A percentile compares a stretch with the other conserved stretches of the same genome.
Evolutionary conservation across 2,329 filamentous ascomycete species (phyloP).

Genomic region (Neodidymelliopsis sp.): DNA sequence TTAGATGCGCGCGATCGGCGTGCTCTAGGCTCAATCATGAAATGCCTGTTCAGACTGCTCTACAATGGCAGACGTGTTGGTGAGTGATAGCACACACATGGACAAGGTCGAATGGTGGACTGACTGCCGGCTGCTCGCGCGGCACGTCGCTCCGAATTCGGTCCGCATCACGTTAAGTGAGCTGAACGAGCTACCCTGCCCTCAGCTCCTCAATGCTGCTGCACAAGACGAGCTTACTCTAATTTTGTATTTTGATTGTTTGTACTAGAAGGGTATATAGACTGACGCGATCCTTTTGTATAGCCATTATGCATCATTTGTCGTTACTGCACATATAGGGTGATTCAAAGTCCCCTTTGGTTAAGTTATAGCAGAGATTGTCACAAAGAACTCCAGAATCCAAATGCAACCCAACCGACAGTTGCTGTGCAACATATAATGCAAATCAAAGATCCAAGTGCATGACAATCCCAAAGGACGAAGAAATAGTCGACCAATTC

Average conservation of each 20-base stretch:
- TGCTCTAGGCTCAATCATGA: not conserved
- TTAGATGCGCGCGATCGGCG: conserved; percentile 3
- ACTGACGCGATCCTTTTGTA: conserved; percentile 22
- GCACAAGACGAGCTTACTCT: conserved; percentile 5
- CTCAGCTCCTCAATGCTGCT: too few species aligned
- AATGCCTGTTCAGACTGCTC: not conserved
- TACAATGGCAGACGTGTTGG: not conserved
- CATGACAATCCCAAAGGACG: conserved; percentile 9
- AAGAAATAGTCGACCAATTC: conserved; percentile 2
- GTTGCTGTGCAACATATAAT: conserved; percentile 21
- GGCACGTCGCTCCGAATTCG: conserved; percentile 7
- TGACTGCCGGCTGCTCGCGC: conserved; percentile 5
- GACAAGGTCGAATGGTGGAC: not conserved
- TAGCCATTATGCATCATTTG: conserved; percentile 30
- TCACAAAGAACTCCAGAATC: conserved; percentile 21
- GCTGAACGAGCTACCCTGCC: too few species aligned
- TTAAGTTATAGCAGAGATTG: conserved; percentile 12
- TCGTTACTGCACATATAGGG: conserved; percentile 24
- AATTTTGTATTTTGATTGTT: conserved; percentile 9
- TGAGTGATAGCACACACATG: conserved; percentile 1
- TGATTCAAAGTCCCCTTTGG: conserved; percentile 15
- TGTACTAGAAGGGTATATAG: conserved; percentile 16
- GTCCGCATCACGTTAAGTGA: too few species aligned
- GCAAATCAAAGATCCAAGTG: conserved; percentile 11
- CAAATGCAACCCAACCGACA: conserved; percentile 23